Conservation (phyloP, 2,329 filamentous ascomycete genomes). For the Colletotrichum sojae region DNA sequence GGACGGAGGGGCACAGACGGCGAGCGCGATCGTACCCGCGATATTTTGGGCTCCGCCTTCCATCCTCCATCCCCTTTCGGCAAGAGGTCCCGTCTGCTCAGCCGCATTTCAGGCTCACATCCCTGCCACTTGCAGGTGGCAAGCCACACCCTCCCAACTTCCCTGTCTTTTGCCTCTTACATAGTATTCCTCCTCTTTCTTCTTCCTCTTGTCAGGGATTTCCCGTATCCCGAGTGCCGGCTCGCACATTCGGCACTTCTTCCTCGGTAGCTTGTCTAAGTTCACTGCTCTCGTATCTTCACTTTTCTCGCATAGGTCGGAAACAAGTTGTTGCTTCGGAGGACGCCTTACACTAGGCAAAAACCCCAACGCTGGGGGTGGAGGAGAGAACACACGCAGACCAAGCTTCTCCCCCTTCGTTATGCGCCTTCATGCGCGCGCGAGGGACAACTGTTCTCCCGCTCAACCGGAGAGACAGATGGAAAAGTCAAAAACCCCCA, state of each 20-base stretch:
- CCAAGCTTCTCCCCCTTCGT: constrained; percentile 10
- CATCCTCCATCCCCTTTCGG: constrained; percentile 22
- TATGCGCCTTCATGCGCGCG: constrained; percentile 26
- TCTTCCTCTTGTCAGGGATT: background rate
- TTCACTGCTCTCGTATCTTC: background rate
- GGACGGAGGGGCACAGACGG: constrained; percentile 4
- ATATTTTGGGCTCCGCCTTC: background rate
- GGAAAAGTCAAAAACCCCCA: too few species aligned
- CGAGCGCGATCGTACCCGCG: constrained; percentile 13
- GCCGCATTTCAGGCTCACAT: constrained; percentile 30
- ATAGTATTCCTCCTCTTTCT: background rate
- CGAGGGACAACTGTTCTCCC: background rate
- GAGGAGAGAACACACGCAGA: constrained; percentile 21
- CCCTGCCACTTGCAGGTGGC: constrained; percentile 25
- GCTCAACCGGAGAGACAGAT: too few species aligned
- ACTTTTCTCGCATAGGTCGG: background rate
- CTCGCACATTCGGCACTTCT: background rate
- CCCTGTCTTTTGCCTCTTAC: constrained; percentile 2
- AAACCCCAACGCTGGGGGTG: background rate
- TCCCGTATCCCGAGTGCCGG: background rate
- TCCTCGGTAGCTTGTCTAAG: background rate
- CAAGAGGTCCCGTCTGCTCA: constrained; percentile 15
- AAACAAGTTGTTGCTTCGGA: background rate
- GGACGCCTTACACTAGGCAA: background rate
- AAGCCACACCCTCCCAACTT: constrained; percentile 31